Evolutionary conservation across 73 alveolate genomes (phyloP), one percentile per base, ranked within the genome.

Genomic region (Loxodes magnus): DNA sequence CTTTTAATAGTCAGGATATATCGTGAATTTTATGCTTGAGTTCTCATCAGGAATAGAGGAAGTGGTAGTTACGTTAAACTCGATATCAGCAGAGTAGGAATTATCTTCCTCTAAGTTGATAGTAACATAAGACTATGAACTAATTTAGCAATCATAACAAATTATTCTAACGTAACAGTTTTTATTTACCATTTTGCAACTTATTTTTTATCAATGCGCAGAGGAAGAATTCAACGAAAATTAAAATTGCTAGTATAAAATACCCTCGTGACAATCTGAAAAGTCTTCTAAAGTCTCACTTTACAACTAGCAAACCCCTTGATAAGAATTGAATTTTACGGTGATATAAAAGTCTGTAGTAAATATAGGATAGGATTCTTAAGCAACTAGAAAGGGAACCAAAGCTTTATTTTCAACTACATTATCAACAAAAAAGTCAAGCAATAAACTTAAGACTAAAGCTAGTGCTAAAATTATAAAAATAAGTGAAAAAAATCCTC

Each of bases 31-130:
- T 17, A 39, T 17, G 7, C 1, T 12, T 9, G 33, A 23, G 14
- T 1, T 15, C 21, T n/a, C 21, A 9, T 15, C 53, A 15, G 53
- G 53, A 15, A 39, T 39, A 17, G 53, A 39, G 7, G 53, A 39
- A 39, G 21, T 7, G 9, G 53, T 17, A 17, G 51, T 39, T 2
- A 39, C 33, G 7, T 39, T 10, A 10, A 39, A 10, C 7, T n/a
- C 33, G 21, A 39, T 39, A 2, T 19, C 7, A 15, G 22, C 9
- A 39, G 53, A n/a, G 21, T 39, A 39, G 33, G 37, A 17, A 17
- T n/a, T 15, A 12, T 7, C 0, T 2, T 39, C 53, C 1, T n/a
- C 14, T 1, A 39, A n/a, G 1, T 23, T 10, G 9, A 15, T 15
- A 15, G 7, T 17, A 1, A 39, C 22, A 17, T 39, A 7, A 9